Base-by-base conservation (phyloP, 371 early-diverging fungal genomes). In the Batrachochytrium dendrobatidis region DNA sequence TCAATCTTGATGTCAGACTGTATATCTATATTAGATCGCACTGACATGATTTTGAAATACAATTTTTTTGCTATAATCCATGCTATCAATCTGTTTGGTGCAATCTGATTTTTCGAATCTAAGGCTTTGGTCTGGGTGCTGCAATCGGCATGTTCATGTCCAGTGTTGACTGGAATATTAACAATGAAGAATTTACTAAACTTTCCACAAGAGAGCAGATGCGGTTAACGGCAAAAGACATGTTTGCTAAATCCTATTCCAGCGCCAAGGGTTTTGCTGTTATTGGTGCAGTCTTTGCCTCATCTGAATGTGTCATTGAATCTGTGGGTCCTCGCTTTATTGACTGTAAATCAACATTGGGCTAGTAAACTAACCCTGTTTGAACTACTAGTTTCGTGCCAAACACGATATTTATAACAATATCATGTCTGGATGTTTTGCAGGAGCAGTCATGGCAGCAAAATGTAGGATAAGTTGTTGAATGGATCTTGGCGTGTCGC, bases 181-280 rank as follows among this genome's bases (percentile, higher is more conserved):
- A 49, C 53, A 65, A 55, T 29, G 69, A 60, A 55, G 65, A 65
- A 63, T 61, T 62, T 31, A 61, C 74, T 52, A 83, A 90, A 39
- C 75, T 84, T 61, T 79, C 85, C 24, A 86, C 86, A 18, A 77
- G 70, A 61, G 78, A 89, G 65, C 94, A 95, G 74, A 73, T 94
- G 60, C 85, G 81, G 61, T 73, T 81, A 35, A 90, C 89, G 54
- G 64, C 87, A 39, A 86, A 83, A 71, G 95, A 97, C 65, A 97
- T 95, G 96, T 87, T 84, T 6, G 74, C 70, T 33, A 78, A 87
- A 60, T 84, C 87, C 2, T 80, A 74, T 52, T 83, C 87, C 3
- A 83, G 86, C 53, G 96, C 94, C n/a, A 95, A 93, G 70, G 91
- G 88, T 72, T 94, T 97, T 80, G 95, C 89, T 33, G 71, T 87